Base-by-base conservation (phyloP, 208 protist genomes). In the Jaenimonas drosophilae region DNA sequence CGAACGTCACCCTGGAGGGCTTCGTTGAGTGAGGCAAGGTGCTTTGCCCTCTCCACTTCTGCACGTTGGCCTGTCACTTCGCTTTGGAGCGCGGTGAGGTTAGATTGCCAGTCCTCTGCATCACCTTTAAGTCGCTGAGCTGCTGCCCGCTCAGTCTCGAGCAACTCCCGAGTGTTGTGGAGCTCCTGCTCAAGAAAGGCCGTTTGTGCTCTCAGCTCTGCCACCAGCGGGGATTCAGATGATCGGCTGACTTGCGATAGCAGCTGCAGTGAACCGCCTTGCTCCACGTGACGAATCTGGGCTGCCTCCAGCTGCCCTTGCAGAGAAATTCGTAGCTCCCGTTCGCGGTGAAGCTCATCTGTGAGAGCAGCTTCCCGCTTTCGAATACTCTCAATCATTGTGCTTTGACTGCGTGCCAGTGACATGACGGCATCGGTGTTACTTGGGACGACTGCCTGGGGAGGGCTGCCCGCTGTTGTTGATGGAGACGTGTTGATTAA, bases 351-450 rank as follows among this genome's bases (percentile, higher is more conserved):
- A 19, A 88, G 46, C 44, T 88, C 75, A 38, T 67, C 48, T 21
- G 67, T 64, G n/a, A 93, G 55, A 28, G 50, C 49, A 42, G 65
- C 48, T 48, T 89, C 80, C 7, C 85, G 76, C 51, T 83, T 64
- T 5, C 84, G 72, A 33, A 92, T 46, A 44, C 70, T 88, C 24
- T 84, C 79, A 41, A 88, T 70, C 54, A 92, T 76, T 1, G 69
- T 74, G 27, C 58, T 70, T 50, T 92, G 84, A 37, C 72, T 79
- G 29, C 63, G 53, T 17, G 88, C 65, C 39, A 92, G 75, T 24
- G 61, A 54, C 38, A 68, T 62, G 23, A 85, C 55, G 21, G 59
- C 49, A 24, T 79, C 63, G 1, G 42, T 48, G 45, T 49, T 63
- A 28, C 31, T 26, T n/a, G 12, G 45, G 19, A 49, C 46, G 17